These are phyloP conservation scores for Cystobasidium pallidum DNA, from an alignment of 1,284 basidiomycete genomes.

Conservation along the genomic window DNA sequence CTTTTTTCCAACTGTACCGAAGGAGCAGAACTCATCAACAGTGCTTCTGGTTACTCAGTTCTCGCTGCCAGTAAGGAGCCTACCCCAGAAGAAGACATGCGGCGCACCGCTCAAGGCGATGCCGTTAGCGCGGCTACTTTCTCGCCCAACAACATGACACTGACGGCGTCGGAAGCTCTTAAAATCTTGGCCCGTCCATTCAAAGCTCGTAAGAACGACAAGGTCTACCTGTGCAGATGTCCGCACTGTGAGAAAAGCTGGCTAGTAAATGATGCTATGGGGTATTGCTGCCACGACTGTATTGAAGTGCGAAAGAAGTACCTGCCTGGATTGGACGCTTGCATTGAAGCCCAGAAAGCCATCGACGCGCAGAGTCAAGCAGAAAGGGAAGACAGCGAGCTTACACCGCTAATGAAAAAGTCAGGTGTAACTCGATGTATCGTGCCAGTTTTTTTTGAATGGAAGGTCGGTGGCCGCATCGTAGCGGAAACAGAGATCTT, in stretches of 20 bases:
- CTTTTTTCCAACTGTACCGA: neutral
- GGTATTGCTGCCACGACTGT: neutral
- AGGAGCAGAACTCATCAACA: slow-evolving; percentile 18
- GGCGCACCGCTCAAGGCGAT: neutral
- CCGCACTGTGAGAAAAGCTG: neutral
- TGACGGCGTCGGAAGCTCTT: neutral
- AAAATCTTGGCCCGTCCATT: neutral
- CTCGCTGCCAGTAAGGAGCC: neutral
- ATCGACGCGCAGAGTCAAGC: too few relatives aligned
- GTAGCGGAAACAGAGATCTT: too few relatives aligned
- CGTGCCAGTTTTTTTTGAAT: too few relatives aligned
- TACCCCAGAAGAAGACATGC: neutral
- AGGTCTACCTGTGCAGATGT: slow-evolving; percentile 8
- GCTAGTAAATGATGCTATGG: slow-evolving; percentile 1
- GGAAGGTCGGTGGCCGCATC: too few relatives aligned
- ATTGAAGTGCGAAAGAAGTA: too few relatives aligned
- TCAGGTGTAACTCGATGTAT: too few relatives aligned
- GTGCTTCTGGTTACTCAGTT: neutral
- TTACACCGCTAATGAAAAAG: too few relatives aligned
- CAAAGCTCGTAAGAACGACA: neutral
- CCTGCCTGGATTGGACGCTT: too few relatives aligned
- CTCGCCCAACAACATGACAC: neutral
- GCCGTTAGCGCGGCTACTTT: neutral
- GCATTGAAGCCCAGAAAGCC: too few relatives aligned
- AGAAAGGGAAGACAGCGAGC: too few relatives aligned